Percentiles rank a stretch among this genome's conserved stretches.
These are phyloP conservation scores for Musa acuminata DNA, from an alignment of 176 grass and related monocot species.

Conservation along the genomic window DNA sequence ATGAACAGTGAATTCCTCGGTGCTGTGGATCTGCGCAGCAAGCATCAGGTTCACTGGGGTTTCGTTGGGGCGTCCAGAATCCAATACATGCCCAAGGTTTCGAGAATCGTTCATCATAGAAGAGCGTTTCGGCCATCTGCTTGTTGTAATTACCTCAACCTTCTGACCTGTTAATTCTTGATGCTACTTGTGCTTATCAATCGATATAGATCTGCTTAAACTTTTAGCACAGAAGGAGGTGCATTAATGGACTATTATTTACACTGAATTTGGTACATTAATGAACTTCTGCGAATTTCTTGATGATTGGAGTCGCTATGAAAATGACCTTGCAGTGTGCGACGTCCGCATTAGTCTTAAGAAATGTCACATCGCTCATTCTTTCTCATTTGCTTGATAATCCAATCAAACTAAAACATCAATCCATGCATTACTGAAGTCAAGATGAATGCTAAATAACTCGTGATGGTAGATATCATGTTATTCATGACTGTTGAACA, in stretches of 20 bases:
- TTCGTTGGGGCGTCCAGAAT: conserved; percentile 17
- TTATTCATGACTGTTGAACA: not conserved
- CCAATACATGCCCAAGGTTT: not conserved
- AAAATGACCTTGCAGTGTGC: not conserved
- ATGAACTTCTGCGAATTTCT: not conserved
- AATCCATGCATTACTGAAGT: not conserved
- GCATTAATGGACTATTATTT: no score
- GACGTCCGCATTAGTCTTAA: not conserved
- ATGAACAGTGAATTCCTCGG: not conserved
- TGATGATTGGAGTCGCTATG: not conserved
- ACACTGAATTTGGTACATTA: no score
- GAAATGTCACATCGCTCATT: no score
- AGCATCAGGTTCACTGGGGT: not conserved
- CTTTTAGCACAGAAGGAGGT: no score
- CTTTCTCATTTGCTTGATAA: not conserved
- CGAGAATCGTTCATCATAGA: not conserved
- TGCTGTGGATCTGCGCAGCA: not conserved
- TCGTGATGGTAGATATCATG: not conserved
- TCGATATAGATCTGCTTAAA: not conserved
- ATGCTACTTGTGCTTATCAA: not conserved
- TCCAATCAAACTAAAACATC: not conserved
- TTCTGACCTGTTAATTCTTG: not conserved
- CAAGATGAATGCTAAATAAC: not conserved
- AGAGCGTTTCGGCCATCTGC: conserved; percentile 23
- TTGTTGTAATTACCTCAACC: conserved; percentile 18